These are phyloP conservation scores for Musa itinerans DNA, from an alignment of 176 grass and related monocot genomes.

Conservation along the genomic window DNA sequence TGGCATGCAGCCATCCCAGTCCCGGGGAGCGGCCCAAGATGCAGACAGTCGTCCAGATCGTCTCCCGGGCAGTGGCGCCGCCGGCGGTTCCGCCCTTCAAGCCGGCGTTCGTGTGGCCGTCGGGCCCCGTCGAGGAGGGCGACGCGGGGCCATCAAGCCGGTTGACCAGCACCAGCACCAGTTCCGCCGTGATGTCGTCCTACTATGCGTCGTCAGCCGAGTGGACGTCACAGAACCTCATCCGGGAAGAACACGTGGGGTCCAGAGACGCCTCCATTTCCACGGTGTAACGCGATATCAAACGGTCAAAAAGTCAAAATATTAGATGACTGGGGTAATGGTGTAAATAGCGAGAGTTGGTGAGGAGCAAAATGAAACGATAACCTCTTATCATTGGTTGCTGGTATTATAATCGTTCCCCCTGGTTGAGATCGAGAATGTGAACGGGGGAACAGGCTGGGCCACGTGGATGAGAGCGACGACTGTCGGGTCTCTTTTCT, in stretches of 20 bases:
- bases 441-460: no score
- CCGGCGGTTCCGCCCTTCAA: constrained; percentile 43
- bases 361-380: no score
- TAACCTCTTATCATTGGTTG: no score
- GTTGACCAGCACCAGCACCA: neutral
- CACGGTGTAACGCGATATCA: no score
- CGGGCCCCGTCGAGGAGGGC: constrained; percentile 12
- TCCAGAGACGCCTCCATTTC: constrained; percentile 9
- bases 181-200: constrained; percentile 28
- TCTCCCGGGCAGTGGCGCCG: constrained; percentile 30
- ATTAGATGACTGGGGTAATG: no score
- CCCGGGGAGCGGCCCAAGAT: constrained; percentile 56
- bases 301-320: no score
- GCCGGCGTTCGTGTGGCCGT: constrained; percentile 79
- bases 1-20: constrained; percentile 78
- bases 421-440: no score
- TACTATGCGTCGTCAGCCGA: constrained; percentile 42
- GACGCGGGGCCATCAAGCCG: constrained; percentile 24
- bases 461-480: no score
- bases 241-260: constrained; percentile 23
- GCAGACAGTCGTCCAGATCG: constrained; percentile 39
- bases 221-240: constrained; percentile 27
- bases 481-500: no score
- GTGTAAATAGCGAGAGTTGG: no score
- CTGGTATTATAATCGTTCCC: no score